Percentiles rank a stretch among this genome's conserved stretches.
These are phyloP conservation scores for Calocybe indica DNA, from an alignment of 768 basidiomycete genomes.

Conservation along the genomic window DNA sequence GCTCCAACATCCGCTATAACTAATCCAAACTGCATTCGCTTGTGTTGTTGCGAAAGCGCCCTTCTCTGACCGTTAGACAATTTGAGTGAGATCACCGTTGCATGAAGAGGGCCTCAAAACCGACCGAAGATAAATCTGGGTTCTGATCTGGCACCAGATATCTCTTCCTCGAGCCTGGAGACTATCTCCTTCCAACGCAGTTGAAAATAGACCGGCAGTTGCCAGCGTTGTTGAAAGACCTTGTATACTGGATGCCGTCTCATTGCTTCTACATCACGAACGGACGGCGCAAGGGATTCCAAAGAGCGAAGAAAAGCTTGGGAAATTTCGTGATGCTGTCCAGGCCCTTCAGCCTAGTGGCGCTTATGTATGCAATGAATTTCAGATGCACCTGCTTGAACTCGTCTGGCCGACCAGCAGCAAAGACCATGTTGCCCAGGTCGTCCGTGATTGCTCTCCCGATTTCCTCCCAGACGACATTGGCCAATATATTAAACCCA, in stretches of 20 bases:
- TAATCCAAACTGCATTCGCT: conserved; percentile 57
- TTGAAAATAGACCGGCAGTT: conserved; percentile 95
- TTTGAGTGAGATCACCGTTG: no score
- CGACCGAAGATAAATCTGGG: no score
- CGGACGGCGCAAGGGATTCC: conserved; percentile 77
- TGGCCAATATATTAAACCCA: conserved; percentile 80
- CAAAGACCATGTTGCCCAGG: conserved; percentile 76
- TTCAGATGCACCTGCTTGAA: conserved; percentile 67
- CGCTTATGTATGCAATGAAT: background rate
- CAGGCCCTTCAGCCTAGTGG: conserved; percentile 3
- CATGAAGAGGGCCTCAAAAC: no score
- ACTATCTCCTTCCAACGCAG: conserved; percentile 96
- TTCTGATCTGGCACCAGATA: conserved; percentile 22
- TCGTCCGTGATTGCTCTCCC: conserved; percentile 78
- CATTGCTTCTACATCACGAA: conserved; percentile 63
- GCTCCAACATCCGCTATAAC: conserved; percentile 82
- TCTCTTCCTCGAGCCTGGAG: conserved; percentile 60
- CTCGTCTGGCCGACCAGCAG: conserved; percentile 87
- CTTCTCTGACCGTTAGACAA: conserved; percentile 13
- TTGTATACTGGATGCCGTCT: conserved; percentile 64
- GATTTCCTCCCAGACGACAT: conserved; percentile 87
- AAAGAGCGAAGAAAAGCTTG: conserved; percentile 78
- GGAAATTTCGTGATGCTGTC: conserved; percentile 79
- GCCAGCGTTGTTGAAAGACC: conserved; percentile 85
- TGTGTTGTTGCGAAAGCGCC: conserved; percentile 54